Conservation (phyloP, 1,139 yeast genomes). For the Pichiaceae sp. region DNA sequence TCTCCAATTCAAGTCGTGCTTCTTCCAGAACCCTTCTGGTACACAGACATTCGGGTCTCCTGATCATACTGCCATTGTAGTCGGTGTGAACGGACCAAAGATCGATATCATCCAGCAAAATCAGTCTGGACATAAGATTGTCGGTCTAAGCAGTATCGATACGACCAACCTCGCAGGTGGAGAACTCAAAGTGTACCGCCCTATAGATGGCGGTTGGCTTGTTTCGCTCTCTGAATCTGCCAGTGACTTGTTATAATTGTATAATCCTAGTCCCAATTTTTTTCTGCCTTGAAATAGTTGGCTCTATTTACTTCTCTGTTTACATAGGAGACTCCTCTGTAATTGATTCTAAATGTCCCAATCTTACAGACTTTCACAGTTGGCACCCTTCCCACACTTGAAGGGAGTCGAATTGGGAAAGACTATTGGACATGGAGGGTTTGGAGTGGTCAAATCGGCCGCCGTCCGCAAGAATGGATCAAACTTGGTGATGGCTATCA, state of each 20-base stretch:
- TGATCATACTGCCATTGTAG: constrained; percentile 59
- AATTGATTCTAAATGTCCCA: constrained; percentile 8
- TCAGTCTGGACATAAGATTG: constrained; percentile 41
- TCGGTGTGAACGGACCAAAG: constrained; percentile 20
- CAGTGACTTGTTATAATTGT: background rate
- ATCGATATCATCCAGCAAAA: constrained; percentile 55
- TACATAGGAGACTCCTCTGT: background rate
- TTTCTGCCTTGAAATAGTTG: background rate
- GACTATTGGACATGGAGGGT: constrained; percentile 28
- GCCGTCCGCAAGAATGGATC: constrained; percentile 19
- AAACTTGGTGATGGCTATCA: constrained; percentile 40
- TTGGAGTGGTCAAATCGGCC: constrained; percentile 26
- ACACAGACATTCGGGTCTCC: constrained; percentile 44
- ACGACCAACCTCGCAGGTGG: constrained; percentile 41
- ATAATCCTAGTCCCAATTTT: background rate
- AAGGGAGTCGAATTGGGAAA: constrained; percentile 21
- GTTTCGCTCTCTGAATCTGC: constrained; percentile 28
- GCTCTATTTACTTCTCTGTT: background rate
- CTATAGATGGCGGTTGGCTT: constrained; percentile 49
- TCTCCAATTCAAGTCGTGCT: constrained; percentile 35
- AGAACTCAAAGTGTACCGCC: constrained; percentile 42
- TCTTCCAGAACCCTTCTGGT: constrained; percentile 29
- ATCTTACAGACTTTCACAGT: constrained; percentile 23
- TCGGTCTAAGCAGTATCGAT: constrained; percentile 36
- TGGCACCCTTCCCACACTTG: constrained; percentile 23